Evolutionary conservation across 179 eudicot genomes (phyloP), one percentile per base, ranked within the genome.

Genomic region (Monotropa hypopitys): DNA sequence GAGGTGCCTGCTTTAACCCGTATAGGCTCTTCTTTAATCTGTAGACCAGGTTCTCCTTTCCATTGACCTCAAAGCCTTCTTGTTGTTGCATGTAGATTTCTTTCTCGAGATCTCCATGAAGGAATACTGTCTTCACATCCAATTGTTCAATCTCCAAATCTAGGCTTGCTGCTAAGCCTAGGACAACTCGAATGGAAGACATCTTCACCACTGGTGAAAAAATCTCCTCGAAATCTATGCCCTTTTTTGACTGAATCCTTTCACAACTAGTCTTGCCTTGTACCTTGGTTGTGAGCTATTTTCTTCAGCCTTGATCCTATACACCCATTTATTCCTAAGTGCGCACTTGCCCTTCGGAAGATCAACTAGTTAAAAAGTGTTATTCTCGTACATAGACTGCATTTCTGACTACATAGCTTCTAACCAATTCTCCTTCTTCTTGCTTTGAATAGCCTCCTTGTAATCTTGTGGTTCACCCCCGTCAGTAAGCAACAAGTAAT

Each of bases 301-400:
- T 0, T 78, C 72, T n/a, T 46, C 35, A 5, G 30, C 6, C 46
- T 78, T 62, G 40, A 72, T 5, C 3, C 16, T 4, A 5, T 15
- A 72, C 21, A 72, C 76, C 62, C 21, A 72, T 23, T 61, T 78
- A 30, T 69, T 62, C 8, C 72, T 71, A 26, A 67, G 32, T 7
- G n/a, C 43, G 6, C 32, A 51, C 16, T 54, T 75, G 0, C 57
- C 56, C 3, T 53, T 53, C 0, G 21, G 82, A 7, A n/a, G 9
- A 3, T 79, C 67, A 1, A 79, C 74, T 5, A 51, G 12, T 0
- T 72, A 65, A 54, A 38, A 74, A 28, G 74, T 74, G 0, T 73
- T 32, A 32, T 79, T 79, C 20, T 38, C 66, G 7, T 79, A 73
- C 9, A 79, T 56, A 11, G 77, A 70, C 2, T 78, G 53, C 35